A percentile compares a stretch with the other conserved stretches of the same genome.
These are phyloP conservation scores for Xerocomus minutiporus DNA, from an alignment of 1,284 basidiomycete genomes.

Conservation along the genomic window DNA sequence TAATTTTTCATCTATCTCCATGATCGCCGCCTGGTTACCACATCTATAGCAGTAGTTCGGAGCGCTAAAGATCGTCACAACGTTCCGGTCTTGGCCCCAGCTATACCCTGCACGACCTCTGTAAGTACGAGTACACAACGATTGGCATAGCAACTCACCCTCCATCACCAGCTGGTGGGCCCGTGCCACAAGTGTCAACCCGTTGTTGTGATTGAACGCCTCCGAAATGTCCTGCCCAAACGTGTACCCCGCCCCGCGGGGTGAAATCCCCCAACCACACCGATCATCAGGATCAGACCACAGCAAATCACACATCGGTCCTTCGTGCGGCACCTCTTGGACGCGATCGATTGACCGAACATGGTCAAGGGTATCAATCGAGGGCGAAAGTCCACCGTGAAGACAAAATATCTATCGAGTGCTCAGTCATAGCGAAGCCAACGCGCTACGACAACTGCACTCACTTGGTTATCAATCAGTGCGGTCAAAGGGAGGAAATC, in stretches of 20 bases:
- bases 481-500: slow-evolving; percentile 97
- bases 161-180: slow-evolving; percentile 99
- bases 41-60: slow-evolving; percentile 99
- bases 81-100: slow-evolving; percentile 99
- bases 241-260: slow-evolving; percentile 97
- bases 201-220: slow-evolving; percentile 99
- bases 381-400: slow-evolving; percentile 96
- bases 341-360: slow-evolving; percentile 97
- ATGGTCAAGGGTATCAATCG: slow-evolving; percentile 99
- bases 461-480: slow-evolving; percentile 95
- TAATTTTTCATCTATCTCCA: slow-evolving; percentile 99
- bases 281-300: slow-evolving; percentile 99
- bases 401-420: slow-evolving; percentile 90
- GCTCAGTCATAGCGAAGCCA: slow-evolving; percentile 11
- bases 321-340: slow-evolving; percentile 98
- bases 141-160: slow-evolving; percentile 46
- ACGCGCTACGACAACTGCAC: slow-evolving; percentile 33
- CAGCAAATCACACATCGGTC: slow-evolving; percentile 97
- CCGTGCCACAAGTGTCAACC: slow-evolving; percentile 91
- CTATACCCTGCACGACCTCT: slow-evolving; percentile 60
- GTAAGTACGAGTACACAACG: slow-evolving; percentile 4
- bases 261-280: slow-evolving; percentile 99
- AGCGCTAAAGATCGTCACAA: slow-evolving; percentile 99
- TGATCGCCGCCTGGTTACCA: slow-evolving; percentile 99
- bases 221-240: slow-evolving; percentile 99